phyloP scores from a whole-genome alignment of 306 rosid species.

The Vigna mungo region DNA sequence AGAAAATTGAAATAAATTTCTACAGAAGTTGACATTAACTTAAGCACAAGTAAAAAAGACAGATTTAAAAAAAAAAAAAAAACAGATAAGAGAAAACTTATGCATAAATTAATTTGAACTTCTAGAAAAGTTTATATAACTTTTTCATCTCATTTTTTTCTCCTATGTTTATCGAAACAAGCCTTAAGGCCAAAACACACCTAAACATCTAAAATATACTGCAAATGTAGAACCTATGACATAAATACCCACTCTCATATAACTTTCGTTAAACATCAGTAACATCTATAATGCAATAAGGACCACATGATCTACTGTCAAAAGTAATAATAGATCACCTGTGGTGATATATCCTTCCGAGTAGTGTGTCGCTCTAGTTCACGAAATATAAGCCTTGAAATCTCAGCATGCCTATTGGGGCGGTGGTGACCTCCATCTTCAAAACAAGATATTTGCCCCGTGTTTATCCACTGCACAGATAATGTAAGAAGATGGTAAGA shows the following conservation, averaged over 20 bases:
- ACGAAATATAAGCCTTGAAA: conserved; percentile 90
- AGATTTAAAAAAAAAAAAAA: too few relatives aligned
- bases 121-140: too few relatives aligned
- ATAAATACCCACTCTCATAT: background rate
- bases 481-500: conserved; percentile 38
- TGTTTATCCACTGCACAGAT: conserved; percentile 94
- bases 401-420: conserved; percentile 97
- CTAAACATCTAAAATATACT: background rate
- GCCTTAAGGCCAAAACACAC: background rate
- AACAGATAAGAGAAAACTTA: too few relatives aligned
- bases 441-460: conserved; percentile 95
- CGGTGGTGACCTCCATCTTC: conserved; percentile 98
- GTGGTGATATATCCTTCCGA: conserved; percentile 75
- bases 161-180: too few relatives aligned
- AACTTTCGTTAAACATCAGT: background rate
- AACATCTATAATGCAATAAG: background rate
- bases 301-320: conserved; percentile 3
- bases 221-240: conserved; percentile 3
- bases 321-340: conserved; percentile 57
- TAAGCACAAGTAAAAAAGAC: too few relatives aligned
- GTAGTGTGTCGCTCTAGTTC: conserved; percentile 74
- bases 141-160: too few relatives aligned
- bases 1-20: too few relatives aligned
- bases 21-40: too few relatives aligned
- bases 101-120: too few relatives aligned